Percentiles rank a stretch among this genome's conserved stretches.
These are phyloP conservation scores for Aleurites moluccanus DNA, from an alignment of 441 rosid genomes.

Conservation along the genomic window DNA sequence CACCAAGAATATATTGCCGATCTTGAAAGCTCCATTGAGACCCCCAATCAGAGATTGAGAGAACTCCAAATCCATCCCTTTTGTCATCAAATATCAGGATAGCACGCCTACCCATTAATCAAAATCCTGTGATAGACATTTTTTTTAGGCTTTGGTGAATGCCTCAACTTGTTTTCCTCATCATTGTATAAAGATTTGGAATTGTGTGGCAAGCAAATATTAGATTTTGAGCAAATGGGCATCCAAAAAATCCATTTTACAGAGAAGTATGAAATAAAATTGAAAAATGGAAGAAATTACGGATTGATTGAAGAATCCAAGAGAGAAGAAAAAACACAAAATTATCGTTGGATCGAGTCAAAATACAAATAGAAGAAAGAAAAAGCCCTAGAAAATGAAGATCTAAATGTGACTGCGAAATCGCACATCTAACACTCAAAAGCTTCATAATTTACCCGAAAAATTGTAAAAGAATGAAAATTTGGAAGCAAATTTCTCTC, in stretches of 20 bases:
- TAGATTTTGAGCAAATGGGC: conserved; percentile 32
- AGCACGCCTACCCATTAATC: conserved; percentile 54
- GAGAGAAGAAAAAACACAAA: no score
- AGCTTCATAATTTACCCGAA: no score
- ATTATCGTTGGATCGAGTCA: no score
- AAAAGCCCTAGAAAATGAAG: no score
- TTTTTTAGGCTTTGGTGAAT: conserved; percentile 7
- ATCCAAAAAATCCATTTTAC: conserved; percentile 13
- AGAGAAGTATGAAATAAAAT: conserved; percentile 5
- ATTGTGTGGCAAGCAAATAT: conserved; percentile 18
- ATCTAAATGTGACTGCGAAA: no score
- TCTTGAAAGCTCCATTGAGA: conserved; percentile 44
- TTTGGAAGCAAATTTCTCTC: no score
- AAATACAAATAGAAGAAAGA: no score
- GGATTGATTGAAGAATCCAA: conserved; percentile 10
- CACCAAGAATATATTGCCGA: conserved; percentile 29
- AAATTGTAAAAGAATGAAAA: no score
- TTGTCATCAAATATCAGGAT: conserved; percentile 58
- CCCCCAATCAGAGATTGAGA: conserved; percentile 56
- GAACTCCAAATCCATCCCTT: conserved; percentile 47
- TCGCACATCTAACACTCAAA: no score
- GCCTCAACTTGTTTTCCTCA: conserved; percentile 7
- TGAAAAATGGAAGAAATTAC: not conserved
- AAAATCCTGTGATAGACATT: not conserved
- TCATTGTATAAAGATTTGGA: not conserved